These are phyloP conservation scores for Carallia brachiata DNA, from an alignment of 345 rosid genomes.

Conservation along the genomic window DNA sequence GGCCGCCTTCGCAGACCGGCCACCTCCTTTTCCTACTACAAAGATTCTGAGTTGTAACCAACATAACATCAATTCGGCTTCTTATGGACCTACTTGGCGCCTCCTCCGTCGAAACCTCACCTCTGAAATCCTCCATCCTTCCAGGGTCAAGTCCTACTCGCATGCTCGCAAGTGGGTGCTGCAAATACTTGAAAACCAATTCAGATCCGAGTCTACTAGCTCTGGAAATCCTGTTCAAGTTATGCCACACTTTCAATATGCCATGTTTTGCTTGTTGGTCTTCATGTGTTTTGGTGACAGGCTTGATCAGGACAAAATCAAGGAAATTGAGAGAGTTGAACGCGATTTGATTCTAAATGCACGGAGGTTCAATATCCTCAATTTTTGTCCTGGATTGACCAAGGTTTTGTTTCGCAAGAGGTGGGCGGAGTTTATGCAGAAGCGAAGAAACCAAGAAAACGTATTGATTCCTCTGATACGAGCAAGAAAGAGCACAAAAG, in stretches of 20 bases:
- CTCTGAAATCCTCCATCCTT: conserved; percentile 23
- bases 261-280: conserved; percentile 19
- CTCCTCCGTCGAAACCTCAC: conserved; percentile 26
- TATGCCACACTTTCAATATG: conserved; percentile 2
- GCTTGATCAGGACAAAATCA: conserved; percentile 10
- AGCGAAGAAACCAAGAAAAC: not conserved
- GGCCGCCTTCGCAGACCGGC: conserved; percentile 14
- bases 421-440: conserved; percentile 17
- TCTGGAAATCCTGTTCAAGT: conserved; percentile 17
- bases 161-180: conserved; percentile 18
- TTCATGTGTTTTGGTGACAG: conserved; percentile 24
- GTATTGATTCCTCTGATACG: conserved; percentile 13
- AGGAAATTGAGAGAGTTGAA: conserved; percentile 9
- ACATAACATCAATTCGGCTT: not conserved
- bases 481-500: conserved; percentile 7
- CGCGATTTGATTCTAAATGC: not conserved
- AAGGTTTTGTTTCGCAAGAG: conserved; percentile 10
- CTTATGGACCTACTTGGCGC: conserved; percentile 25
- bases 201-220: not conserved
- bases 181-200: not conserved
- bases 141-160: conserved; percentile 9
- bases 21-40: not conserved
- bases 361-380: not conserved
- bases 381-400: conserved; percentile 9
- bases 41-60: not conserved